Base-by-base conservation (phyloP, 75 land plant genomes). In the Picea glauca region DNA sequence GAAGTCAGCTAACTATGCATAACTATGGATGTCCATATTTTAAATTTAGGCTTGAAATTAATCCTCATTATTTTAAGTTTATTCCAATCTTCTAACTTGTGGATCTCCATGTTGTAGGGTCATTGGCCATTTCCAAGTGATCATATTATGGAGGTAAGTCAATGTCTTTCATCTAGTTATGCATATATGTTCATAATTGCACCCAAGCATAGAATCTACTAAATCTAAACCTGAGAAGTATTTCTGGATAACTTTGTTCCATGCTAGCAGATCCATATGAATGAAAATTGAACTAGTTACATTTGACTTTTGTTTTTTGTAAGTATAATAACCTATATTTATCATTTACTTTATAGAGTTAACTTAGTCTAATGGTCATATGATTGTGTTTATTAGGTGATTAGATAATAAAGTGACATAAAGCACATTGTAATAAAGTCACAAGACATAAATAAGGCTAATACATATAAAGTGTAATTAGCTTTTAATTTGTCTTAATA, bases 101-200 rank as follows among this genome's bases (percentile, higher is more conserved):
- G 11, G 5, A 58, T 58, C 38, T 72, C 76, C 50, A 20, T 58
- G 73, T 60, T n/a, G 80, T 90, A 96, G 97, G 89, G 82, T 60
- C 93, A 92, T 73, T 96, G 99, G 99, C 99, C 99, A 54, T 96
- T 96, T 78, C 99, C 99, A 30, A 68, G 88, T 30, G 83, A 87
- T 77, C 94, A 92, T 76, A 82, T 93, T 60, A 87, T 93, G 88
- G 92, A 94, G 98, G 98, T 94, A 89, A 23, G 78, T 68, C 32
- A 43, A 3, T 60, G 8, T 33, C 23, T 60, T 86, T 40, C 14
- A 66, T 4, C 8, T 54, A n/a, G 40, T 81, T n/a, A 75, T 54
- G 31, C 58, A 14, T 20, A 17, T 21, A 31, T 11, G 33, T 56
- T 50, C n/a, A 23, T 62, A 38, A 78, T 23, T 78, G 79, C 3